A percentile compares a stretch with the other conserved stretches of the same genome.
Conservation (phyloP, 2,329 filamentous ascomycete genomes). For the Macroventuria anomochaeta region DNA sequence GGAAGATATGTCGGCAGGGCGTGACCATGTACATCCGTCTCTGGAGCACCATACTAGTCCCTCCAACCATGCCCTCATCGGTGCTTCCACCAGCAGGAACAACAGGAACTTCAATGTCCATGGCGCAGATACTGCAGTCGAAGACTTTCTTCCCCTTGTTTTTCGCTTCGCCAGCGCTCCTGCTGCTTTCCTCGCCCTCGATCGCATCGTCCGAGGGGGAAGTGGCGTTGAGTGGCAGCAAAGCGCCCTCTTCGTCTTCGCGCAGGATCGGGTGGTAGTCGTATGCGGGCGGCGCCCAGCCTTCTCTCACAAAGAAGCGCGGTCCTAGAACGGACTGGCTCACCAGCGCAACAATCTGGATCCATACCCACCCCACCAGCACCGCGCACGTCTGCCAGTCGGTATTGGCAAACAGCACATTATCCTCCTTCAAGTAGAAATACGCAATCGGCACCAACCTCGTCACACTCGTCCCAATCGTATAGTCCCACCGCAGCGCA, state of each 20-base stretch:
- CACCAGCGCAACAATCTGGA: constrained; percentile 79
- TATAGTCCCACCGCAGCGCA: constrained; percentile 89
- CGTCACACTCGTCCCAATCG: constrained; percentile 80
- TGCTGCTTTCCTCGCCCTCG: constrained; percentile 9
- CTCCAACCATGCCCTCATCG: constrained; percentile 39
- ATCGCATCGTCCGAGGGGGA: constrained; percentile 27
- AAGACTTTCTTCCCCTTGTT: constrained; percentile 68
- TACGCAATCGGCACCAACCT: constrained; percentile 83
- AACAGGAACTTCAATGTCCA: constrained; percentile 87
- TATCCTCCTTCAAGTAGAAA: constrained; percentile 79
- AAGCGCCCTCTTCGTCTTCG: constrained; percentile 80
- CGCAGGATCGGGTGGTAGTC: constrained; percentile 93
- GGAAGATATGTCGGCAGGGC: constrained; percentile 94
- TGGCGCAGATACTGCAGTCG: constrained; percentile 95
- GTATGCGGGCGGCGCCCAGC: constrained; percentile 75
- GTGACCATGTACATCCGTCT: constrained; percentile 94
- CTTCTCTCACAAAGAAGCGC: constrained; percentile 78
- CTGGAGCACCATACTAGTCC: constrained; percentile 69
- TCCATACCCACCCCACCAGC: constrained; percentile 81
- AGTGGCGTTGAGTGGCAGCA: constrained; percentile 74
- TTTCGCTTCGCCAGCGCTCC: constrained; percentile 52
- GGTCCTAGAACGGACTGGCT: constrained; percentile 87
- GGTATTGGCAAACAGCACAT: constrained; percentile 78
- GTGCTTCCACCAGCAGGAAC: constrained; percentile 58
- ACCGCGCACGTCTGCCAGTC: constrained; percentile 70